These are phyloP conservation scores for Coemansia sp. DNA, from an alignment of 192 early-diverging fungal species.

Conservation along the genomic window DNA sequence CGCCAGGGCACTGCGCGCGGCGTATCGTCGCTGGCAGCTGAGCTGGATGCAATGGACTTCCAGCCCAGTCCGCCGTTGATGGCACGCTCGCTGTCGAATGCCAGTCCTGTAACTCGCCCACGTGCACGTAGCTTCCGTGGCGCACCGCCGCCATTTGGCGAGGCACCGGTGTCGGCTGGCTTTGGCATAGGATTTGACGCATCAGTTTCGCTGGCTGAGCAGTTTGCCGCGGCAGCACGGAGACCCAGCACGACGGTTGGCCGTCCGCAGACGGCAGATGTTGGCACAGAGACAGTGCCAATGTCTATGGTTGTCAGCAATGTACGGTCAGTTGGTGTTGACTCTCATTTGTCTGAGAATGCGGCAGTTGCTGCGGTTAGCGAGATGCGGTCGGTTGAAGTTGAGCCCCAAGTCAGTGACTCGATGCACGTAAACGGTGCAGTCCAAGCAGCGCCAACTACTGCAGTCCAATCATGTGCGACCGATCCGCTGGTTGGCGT, in stretches of 20 bases:
- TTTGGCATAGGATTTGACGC: slow-evolving; percentile 44
- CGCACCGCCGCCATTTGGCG: slow-evolving; percentile 29
- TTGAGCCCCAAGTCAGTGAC: slow-evolving; percentile 10
- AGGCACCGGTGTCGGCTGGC: slow-evolving; percentile 11
- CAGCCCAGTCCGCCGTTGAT: slow-evolving; percentile 10
- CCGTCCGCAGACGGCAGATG: slow-evolving; percentile 37
- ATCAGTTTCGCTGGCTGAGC: slow-evolving; percentile 41
- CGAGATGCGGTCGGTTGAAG: slow-evolving; percentile 14
- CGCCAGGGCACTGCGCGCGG: slow-evolving; percentile 18
- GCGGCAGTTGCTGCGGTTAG: neutral
- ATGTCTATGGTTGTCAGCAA: neutral
- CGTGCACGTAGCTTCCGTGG: slow-evolving; percentile 32
- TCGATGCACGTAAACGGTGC: slow-evolving; percentile 2
- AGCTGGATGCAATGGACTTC: slow-evolving; percentile 12
- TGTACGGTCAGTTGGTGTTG: slow-evolving; percentile 17
- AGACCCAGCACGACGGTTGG: slow-evolving; percentile 10
- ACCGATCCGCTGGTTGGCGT: slow-evolving; percentile 26
- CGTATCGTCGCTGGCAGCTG: slow-evolving; percentile 23
- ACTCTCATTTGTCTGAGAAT: neutral
- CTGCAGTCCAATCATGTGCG: slow-evolving; percentile 3
- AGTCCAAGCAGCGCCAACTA: slow-evolving; percentile 10
- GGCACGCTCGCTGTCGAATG: slow-evolving; percentile 7
- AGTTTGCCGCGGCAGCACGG: slow-evolving; percentile 28
- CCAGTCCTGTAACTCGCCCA: slow-evolving; percentile 8
- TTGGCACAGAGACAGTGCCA: slow-evolving; percentile 24